Evolutionary conservation across 129 eudicot genomes (phyloP).

Genomic region (Artemisia annua): DNA sequence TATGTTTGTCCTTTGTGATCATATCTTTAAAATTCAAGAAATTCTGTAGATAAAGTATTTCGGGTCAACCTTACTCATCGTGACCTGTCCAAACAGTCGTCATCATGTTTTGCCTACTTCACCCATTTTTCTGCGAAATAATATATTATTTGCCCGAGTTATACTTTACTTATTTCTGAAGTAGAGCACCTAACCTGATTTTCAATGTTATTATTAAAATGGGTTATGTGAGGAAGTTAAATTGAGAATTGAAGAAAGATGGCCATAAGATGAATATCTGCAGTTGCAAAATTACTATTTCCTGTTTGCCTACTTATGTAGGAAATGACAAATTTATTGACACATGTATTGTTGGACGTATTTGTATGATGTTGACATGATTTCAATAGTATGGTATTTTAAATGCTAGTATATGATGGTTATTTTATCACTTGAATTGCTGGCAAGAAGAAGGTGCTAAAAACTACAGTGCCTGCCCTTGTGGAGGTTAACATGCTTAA

Average conservation of each 20-base stretch:
- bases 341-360: too few relatives aligned
- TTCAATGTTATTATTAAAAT: neutral
- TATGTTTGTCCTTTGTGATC: too few relatives aligned
- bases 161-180: too few relatives aligned
- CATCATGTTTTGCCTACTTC: neutral
- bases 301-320: too few relatives aligned
- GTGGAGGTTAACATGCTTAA: too few relatives aligned
- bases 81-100: neutral
- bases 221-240: neutral
- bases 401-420: too few relatives aligned
- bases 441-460: too few relatives aligned
- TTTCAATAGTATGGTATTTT: too few relatives aligned
- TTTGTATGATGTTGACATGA: too few relatives aligned
- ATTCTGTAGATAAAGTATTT: neutral
- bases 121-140: neutral
- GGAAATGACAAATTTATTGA: too few relatives aligned
- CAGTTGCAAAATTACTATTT: neutral
- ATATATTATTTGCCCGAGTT: neutral
- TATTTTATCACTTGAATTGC: too few relatives aligned
- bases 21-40: neutral
- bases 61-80: neutral
- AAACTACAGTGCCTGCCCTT: too few relatives aligned
- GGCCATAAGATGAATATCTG: neutral
- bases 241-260: neutral
- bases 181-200: neutral